Evolutionary conservation across 177 flowering plant species (phyloP).

Genomic region (Vitis hybrid): DNA sequence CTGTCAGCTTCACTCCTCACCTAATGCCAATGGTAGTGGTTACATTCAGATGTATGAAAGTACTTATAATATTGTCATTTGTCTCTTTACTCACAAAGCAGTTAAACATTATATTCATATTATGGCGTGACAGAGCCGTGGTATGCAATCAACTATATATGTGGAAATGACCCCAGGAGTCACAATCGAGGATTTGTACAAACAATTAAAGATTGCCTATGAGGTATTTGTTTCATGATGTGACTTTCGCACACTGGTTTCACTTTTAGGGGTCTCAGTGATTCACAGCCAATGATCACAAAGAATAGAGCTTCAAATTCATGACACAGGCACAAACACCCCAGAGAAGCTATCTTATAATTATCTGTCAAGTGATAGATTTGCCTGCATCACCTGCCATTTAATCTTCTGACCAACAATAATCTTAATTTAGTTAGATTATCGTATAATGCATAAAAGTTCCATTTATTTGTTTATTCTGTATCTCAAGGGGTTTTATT

Average conservation of each 20-base stretch:
- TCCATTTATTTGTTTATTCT: too few relatives aligned
- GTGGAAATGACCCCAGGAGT: constrained; percentile 92
- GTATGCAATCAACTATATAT: constrained; percentile 96
- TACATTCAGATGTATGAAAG: background rate
- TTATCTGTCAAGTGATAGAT: too few relatives aligned
- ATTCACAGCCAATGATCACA: background rate
- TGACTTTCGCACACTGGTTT: background rate
- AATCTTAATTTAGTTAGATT: too few relatives aligned
- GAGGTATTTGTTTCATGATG: constrained; percentile 47
- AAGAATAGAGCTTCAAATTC: background rate
- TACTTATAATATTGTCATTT: background rate
- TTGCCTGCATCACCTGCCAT: too few relatives aligned
- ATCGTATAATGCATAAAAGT: too few relatives aligned
- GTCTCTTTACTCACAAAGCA: background rate
- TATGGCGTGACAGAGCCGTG: constrained; percentile 65
- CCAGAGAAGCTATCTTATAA: too few relatives aligned
- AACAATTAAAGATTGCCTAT: constrained; percentile 52
- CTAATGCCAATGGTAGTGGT: constrained; percentile 89
- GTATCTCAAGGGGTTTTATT: too few relatives aligned
- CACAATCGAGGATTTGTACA: constrained; percentile 64
- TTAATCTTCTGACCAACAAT: too few relatives aligned
- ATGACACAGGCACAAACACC: background rate
- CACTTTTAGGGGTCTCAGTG: background rate
- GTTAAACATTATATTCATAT: background rate
- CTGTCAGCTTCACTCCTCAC: constrained; percentile 96